phyloP scores from a whole-genome alignment of 768 basidiomycete genomes.

The Bullera alba region DNA sequence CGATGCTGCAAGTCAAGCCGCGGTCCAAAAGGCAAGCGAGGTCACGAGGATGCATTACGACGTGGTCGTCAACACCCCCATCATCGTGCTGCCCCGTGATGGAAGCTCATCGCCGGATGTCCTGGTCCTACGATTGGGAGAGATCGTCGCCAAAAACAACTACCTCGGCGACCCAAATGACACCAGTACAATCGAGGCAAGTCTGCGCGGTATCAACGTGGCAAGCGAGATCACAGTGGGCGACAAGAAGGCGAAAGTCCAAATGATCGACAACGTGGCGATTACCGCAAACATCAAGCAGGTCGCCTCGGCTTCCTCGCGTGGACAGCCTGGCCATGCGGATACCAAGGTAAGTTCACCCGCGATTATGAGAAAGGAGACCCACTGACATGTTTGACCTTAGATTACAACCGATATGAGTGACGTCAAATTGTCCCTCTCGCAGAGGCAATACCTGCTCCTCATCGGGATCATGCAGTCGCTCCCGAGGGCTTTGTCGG shows the following conservation, averaged over 20 bases:
- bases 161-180: conserved; percentile 53
- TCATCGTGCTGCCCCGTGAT: conserved; percentile 76
- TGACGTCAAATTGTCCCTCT: conserved; percentile 27
- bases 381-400: conserved; percentile 13
- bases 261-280: conserved; percentile 86
- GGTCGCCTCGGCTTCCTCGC: conserved; percentile 54
- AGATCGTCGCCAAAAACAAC: conserved; percentile 73
- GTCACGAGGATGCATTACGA: conserved; percentile 75
- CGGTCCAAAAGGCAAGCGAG: conserved; percentile 84
- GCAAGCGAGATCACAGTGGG: conserved; percentile 60
- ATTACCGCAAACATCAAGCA: conserved; percentile 65
- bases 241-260: conserved; percentile 55
- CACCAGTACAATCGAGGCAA: conserved; percentile 61
- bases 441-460: conserved; percentile 30
- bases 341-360: conserved; percentile 61
- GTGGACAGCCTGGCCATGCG: conserved; percentile 55
- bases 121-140: conserved; percentile 76
- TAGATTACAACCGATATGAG: conserved; percentile 38
- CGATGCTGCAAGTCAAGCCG: conserved; percentile 85
- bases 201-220: conserved; percentile 74
- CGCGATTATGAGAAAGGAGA: not conserved
- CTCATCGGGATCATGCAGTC: conserved; percentile 48
- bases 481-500: conserved; percentile 51
- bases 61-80: conserved; percentile 83
- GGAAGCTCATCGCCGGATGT: conserved; percentile 56